phyloP scores from a whole-genome alignment of 345 rosid genomes.

The Dimocarpus longan region DNA sequence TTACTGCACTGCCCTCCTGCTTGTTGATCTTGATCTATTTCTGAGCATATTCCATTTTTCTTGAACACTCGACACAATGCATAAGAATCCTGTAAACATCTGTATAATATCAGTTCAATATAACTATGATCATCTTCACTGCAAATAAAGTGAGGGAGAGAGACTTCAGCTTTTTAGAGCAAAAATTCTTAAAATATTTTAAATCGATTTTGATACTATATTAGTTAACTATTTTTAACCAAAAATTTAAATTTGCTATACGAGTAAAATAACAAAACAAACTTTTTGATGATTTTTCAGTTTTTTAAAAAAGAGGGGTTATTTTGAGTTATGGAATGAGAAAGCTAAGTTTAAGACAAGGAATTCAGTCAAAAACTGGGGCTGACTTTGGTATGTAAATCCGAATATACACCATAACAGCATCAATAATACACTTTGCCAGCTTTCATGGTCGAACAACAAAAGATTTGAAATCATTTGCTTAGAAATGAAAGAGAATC shows the following conservation, averaged over 20 bases:
- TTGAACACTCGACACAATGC: conserved; percentile 96
- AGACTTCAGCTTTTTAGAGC: background rate
- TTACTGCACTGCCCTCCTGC: conserved; percentile 47
- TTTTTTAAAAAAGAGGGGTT: too few species aligned
- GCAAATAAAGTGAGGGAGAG: background rate
- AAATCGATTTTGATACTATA: too few species aligned
- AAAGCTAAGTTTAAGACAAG: background rate
- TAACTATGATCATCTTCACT: too few species aligned
- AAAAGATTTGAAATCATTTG: too few species aligned
- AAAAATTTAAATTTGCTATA: too few species aligned
- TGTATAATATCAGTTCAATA: too few species aligned
- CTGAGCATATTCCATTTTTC: conserved; percentile 80
- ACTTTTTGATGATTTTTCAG: too few species aligned
- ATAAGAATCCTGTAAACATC: conserved; percentile 62
- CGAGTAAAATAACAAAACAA: background rate
- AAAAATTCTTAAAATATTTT: too few species aligned
- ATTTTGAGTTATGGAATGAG: background rate
- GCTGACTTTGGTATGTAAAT: conserved; percentile 3
- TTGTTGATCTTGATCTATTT: conserved; percentile 58
- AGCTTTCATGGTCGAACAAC: too few species aligned
- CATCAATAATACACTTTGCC: too few species aligned
- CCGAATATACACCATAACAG: background rate
- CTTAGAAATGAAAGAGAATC: too few species aligned
- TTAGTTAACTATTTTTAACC: background rate
- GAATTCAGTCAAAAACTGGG: background rate